Base-by-base conservation (phyloP, 2,329 filamentous ascomycete species). In the Lachnellula suecica region DNA sequence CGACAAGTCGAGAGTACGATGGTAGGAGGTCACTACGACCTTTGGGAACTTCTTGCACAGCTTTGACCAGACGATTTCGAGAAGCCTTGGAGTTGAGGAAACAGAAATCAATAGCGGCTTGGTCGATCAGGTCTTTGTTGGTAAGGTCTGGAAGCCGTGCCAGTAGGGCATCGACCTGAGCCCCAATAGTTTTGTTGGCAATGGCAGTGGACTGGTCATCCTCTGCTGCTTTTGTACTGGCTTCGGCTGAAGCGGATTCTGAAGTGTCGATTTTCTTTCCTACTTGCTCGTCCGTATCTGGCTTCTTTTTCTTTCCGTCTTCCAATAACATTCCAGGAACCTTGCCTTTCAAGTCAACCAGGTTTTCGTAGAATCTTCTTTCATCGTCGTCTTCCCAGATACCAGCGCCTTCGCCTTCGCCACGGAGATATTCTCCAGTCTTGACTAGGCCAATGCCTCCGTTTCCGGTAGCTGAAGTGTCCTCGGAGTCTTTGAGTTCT, bases 321-420 rank as follows among this genome's bases (percentile, higher is more conserved):
- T 99, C 94, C 1, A 99, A 82, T 8, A 99, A 77, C 62, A 99
- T 95, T 1, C 88, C 88, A 0, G 94, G 95, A 2, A 99, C 94
- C 63, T 96, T 95, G 62, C 95, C 94, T 67, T 95, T 96, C 15
- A 99, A 76, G 67, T 99, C 94, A 11, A 96, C 88, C 10, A 99
- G 72, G 59, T 97, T 97, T 74, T 99, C 94, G 72, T 99, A 99
- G 70, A 99, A 99, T 55, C 94, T 89, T 54, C 94, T 85, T 71
- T 99, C 93, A 49, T 99, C 94, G 66, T 99, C 94, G 63, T 99
- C 94, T 73, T 97, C 92, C 94, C 94, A 99, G 57, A 99, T 97
- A 0, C 94, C 94, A 22, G 92, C 83, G 19, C 91, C 92, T 53
- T 97, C 93, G 20, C 87, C 88, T 68, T 95, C 89, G 11, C 91